A percentile compares a stretch with the other conserved stretches of the same genome.
phyloP scores from a whole-genome alignment of 352 stramenopile genomes.

The Phytophthora tubulina region DNA sequence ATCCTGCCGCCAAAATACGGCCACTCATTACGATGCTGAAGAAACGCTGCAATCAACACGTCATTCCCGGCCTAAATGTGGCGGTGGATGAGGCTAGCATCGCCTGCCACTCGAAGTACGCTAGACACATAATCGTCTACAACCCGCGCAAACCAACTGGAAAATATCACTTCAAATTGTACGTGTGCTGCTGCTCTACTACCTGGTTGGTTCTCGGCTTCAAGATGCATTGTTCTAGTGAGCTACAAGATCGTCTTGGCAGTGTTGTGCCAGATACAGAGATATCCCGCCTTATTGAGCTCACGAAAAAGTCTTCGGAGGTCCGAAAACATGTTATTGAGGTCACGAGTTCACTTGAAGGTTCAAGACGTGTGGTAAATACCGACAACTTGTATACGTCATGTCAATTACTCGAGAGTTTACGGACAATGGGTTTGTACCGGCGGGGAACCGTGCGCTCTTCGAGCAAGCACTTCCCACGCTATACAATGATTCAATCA shows the following conservation, averaged over 20 bases:
- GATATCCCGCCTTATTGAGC: background rate
- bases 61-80: slow-evolving; percentile 31
- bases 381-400: slow-evolving; percentile 49
- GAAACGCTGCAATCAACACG: slow-evolving; percentile 6
- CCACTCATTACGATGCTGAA: slow-evolving; percentile 38
- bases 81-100: slow-evolving; percentile 41
- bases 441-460: slow-evolving; percentile 26
- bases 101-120: slow-evolving; percentile 34
- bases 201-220: slow-evolving; percentile 38
- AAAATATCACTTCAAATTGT: slow-evolving; percentile 50
- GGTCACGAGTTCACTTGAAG: slow-evolving; percentile 23
- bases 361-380: background rate
- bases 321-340: slow-evolving; percentile 39
- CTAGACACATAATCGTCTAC: slow-evolving; percentile 40
- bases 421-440: slow-evolving; percentile 35
- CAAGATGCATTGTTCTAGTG: slow-evolving; percentile 35
- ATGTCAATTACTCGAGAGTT: slow-evolving; percentile 29
- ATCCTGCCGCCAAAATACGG: slow-evolving; percentile 1
- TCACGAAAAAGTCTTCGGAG: slow-evolving; percentile 11
- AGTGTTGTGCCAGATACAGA: slow-evolving; percentile 19
- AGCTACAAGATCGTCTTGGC: slow-evolving; percentile 26
- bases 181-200: slow-evolving; percentile 41
- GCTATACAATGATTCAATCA: slow-evolving; percentile 16
- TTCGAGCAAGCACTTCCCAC: slow-evolving; percentile 33
- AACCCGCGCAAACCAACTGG: slow-evolving; percentile 39